A percentile compares a stretch with the other conserved stretches of the same genome.
These are phyloP conservation scores for Candida loeiensis DNA, from an alignment of 805 yeast species.

Conservation along the genomic window DNA sequence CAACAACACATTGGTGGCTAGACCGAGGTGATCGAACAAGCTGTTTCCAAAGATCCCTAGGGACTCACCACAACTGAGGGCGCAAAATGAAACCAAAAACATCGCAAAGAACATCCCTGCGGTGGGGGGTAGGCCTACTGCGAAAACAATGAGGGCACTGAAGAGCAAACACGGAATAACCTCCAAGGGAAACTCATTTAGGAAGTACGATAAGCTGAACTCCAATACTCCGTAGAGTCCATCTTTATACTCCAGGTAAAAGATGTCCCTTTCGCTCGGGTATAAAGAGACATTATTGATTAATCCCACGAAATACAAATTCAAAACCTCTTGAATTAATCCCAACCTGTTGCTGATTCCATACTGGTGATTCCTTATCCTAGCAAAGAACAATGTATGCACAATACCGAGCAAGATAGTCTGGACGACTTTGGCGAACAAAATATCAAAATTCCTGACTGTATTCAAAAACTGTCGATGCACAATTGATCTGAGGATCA, in stretches of 20 bases:
- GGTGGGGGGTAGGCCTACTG: slow-evolving; percentile 68
- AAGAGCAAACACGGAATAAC: slow-evolving; percentile 55
- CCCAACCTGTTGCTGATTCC: slow-evolving; percentile 72
- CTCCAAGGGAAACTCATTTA: slow-evolving; percentile 69
- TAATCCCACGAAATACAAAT: slow-evolving; percentile 76
- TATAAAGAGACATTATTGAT: slow-evolving; percentile 72
- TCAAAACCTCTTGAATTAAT: slow-evolving; percentile 66
- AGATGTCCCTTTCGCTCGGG: slow-evolving; percentile 69
- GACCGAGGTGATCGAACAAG: slow-evolving; percentile 68
- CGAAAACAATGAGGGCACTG: slow-evolving; percentile 61
- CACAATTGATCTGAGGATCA: slow-evolving; percentile 29
- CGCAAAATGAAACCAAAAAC: slow-evolving; percentile 49
- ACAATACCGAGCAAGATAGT: slow-evolving; percentile 60
- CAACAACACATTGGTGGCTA: slow-evolving; percentile 73
- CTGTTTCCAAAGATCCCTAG: slow-evolving; percentile 80
- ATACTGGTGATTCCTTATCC: slow-evolving; percentile 32
- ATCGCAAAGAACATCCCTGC: slow-evolving; percentile 64
- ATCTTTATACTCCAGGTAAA: slow-evolving; percentile 76
- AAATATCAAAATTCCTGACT: slow-evolving; percentile 46
- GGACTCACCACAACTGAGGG: slow-evolving; percentile 77
- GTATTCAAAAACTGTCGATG: slow-evolving; percentile 34
- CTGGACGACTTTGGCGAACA: slow-evolving; percentile 64
- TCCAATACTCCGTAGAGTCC: slow-evolving; percentile 63
- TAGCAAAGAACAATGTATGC: slow-evolving; percentile 60
- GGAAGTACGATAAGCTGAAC: slow-evolving; percentile 57